A percentile compares a stretch with the other conserved stretches of the same genome.
phyloP scores from a whole-genome alignment of 2,329 filamentous ascomycete genomes.

The Chalaropsis thielavioides region DNA sequence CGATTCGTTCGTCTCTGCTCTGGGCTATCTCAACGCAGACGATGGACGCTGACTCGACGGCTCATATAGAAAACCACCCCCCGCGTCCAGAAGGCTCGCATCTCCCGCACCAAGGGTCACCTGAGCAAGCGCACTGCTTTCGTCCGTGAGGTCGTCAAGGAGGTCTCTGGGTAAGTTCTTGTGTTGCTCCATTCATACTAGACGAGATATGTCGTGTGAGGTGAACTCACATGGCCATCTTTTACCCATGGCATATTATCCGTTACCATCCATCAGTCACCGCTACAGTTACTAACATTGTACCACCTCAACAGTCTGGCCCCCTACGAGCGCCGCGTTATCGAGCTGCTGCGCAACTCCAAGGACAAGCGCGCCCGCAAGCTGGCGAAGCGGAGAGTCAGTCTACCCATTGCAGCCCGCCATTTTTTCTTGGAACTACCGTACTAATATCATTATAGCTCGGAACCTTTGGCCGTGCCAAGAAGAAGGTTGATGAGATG shows the following conservation, averaged over 20 bases:
- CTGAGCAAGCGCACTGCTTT: slow-evolving; percentile 94
- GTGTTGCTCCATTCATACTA: neutral
- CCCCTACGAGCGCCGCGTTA: slow-evolving; percentile 95
- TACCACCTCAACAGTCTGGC: slow-evolving; percentile 47
- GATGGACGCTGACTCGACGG: slow-evolving; percentile 47
- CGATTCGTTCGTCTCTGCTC: slow-evolving; percentile 14
- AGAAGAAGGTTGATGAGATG: slow-evolving; percentile 99
- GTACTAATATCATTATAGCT: slow-evolving; percentile 42
- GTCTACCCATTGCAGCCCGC: slow-evolving; percentile 25
- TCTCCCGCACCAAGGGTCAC: slow-evolving; percentile 84
- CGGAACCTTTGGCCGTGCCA: slow-evolving; percentile 96
- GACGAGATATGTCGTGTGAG: neutral
- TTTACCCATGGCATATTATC: neutral
- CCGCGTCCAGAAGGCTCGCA: slow-evolving; percentile 61
- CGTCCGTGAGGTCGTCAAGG: slow-evolving; percentile 94
- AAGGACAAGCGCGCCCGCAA: slow-evolving; percentile 99
- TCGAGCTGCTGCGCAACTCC: slow-evolving; percentile 97
- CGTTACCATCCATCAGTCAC: neutral
- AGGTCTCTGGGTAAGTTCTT: slow-evolving; percentile 74
- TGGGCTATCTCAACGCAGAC: slow-evolving; percentile 30
- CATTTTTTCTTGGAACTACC: neutral
- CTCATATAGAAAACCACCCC: slow-evolving; percentile 62
- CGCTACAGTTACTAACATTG: neutral
- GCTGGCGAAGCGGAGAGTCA: slow-evolving; percentile 96
- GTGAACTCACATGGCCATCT: neutral